Base-by-base conservation (phyloP, 2,329 filamentous ascomycete genomes). In the Trichoderma semiorbis region DNA sequence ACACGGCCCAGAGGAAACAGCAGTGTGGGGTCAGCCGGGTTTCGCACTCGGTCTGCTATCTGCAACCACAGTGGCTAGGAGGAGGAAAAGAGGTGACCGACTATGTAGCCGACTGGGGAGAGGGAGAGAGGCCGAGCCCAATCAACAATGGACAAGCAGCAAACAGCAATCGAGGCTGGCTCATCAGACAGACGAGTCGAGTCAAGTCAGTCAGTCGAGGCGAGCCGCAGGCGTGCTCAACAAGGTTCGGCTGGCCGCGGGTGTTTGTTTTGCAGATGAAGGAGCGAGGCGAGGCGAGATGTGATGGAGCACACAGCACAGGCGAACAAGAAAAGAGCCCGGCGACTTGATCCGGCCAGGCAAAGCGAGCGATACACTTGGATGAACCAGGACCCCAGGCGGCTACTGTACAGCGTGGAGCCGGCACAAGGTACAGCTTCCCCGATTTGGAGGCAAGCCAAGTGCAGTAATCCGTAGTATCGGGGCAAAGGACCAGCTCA, bases 361-460 rank as follows among this genome's bases (percentile, higher is more conserved):
- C 68, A 65, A 65, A 47, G 34, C 62, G 50, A 69, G 43, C 26
- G 55, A 58, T 34, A 57, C 53, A 67, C 62, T 67, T 67, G 63
- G 30, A 47, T 60, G 14, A 61, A 32, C 68, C 58, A 70, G 68
- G 47, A 50, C 68, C 60, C 57, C 70, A 72, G 64, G 55, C 66
- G 64, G 43, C 64, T 53, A 68, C 30, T 64, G 69, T 53, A 68
- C 30, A 69, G 69, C 64, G 63, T 67, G 63, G 64, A 72, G 69
- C 57, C 36, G 53, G 53, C 34, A 36, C 53, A 60, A 18, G 69
- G 61, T 28, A 28, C 60, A 72, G 47, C 58, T 61, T 34, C 36
- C 58, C 58, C 28, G 65, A 68, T 53, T 67, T 71, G 70, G 69
- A 63, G 70, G 58, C n/a, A 8, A 43, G 18, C 28, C 53, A 67